A percentile compares a stretch with the other conserved stretches of the same genome.
Evolutionary conservation across 371 early-diverging fungal genomes (phyloP).

Genomic region (Apophysomyces ossiformis): DNA sequence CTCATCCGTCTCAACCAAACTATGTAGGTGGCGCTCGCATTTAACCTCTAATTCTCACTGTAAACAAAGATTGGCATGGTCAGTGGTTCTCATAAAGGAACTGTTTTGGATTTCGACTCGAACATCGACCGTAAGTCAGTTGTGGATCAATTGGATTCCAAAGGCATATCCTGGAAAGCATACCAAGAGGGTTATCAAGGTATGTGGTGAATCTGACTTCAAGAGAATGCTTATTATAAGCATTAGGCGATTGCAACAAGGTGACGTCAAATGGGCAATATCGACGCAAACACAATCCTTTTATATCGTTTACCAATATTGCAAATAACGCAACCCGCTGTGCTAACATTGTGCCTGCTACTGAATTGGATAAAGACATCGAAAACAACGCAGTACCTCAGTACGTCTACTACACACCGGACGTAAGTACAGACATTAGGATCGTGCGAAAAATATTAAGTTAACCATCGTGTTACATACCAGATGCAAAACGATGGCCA

Average conservation of each 20-base stretch:
- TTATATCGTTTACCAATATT: constrained; percentile 58
- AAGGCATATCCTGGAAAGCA: constrained; percentile 62
- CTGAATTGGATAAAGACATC: constrained; percentile 54
- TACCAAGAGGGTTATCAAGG: constrained; percentile 62
- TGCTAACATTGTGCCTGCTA: constrained; percentile 52
- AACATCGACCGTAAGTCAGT: constrained; percentile 41
- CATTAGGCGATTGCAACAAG: constrained; percentile 27
- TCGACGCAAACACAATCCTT: constrained; percentile 66
- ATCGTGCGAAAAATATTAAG: constrained; percentile 6
- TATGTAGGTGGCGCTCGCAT: constrained; percentile 12
- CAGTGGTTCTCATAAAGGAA: constrained; percentile 43
- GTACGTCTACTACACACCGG: constrained; percentile 52
- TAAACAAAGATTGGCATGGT: constrained; percentile 28
- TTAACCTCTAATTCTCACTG: neutral
- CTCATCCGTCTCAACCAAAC: constrained; percentile 25
- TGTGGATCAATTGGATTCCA: constrained; percentile 65
- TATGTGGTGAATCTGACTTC: neutral
- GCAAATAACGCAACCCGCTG: constrained; percentile 48
- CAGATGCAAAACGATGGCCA: constrained; percentile 53
- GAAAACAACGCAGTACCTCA: constrained; percentile 47
- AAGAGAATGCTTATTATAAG: neutral
- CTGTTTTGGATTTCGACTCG: constrained; percentile 28
- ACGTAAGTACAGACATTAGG: constrained; percentile 23
- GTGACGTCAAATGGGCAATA: constrained; percentile 29
- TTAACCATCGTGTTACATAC: neutral